Evolutionary conservation across 352 stramenopile genomes (phyloP).

Genomic region (Paralagenidium karlingii): DNA sequence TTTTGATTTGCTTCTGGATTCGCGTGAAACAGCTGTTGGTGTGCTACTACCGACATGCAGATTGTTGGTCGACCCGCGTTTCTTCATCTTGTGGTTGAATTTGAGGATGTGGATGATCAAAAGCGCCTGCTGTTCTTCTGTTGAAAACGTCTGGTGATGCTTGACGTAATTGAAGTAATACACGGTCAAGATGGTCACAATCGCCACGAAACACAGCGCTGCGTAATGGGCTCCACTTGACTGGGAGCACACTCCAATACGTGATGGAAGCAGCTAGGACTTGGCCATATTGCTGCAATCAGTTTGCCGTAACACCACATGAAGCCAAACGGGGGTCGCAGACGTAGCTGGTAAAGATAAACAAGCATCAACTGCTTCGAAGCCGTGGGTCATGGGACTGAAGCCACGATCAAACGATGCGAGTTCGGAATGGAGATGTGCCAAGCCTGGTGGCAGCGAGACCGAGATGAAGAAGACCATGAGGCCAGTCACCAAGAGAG

Average conservation of each 20-base stretch:
- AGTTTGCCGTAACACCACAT: slow-evolving; percentile 26
- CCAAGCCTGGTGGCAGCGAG: slow-evolving; percentile 10
- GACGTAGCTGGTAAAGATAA: slow-evolving; percentile 20
- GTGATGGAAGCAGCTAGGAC: slow-evolving; percentile 16
- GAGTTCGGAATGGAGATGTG: slow-evolving; percentile 8
- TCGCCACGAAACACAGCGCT: slow-evolving; percentile 7
- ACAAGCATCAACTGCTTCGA: slow-evolving; percentile 8
- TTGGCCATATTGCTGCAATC: slow-evolving; percentile 15
- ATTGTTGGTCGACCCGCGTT: too few relatives aligned
- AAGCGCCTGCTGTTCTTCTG: slow-evolving; percentile 8
- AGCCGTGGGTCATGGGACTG: slow-evolving; percentile 12
- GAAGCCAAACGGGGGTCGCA: slow-evolving; percentile 19
- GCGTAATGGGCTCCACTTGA: too few relatives aligned
- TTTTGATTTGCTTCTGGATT: too few relatives aligned
- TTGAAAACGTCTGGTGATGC: slow-evolving; percentile 8
- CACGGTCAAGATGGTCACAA: slow-evolving; percentile 2
- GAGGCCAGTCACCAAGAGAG: slow-evolving; percentile 5
- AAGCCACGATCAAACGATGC: slow-evolving; percentile 16
- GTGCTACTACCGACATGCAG: too few relatives aligned
- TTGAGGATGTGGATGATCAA: too few relatives aligned
- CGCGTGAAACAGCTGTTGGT: too few relatives aligned
- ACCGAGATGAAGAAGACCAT: slow-evolving; percentile 15
- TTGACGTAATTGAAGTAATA: slow-evolving; percentile 6
- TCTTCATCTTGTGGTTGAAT: too few relatives aligned
- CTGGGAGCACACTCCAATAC: slow-evolving; percentile 13